These are phyloP conservation scores for Gloeopeniophorella convolvens DNA, from an alignment of 768 basidiomycete species.

Conservation along the genomic window DNA sequence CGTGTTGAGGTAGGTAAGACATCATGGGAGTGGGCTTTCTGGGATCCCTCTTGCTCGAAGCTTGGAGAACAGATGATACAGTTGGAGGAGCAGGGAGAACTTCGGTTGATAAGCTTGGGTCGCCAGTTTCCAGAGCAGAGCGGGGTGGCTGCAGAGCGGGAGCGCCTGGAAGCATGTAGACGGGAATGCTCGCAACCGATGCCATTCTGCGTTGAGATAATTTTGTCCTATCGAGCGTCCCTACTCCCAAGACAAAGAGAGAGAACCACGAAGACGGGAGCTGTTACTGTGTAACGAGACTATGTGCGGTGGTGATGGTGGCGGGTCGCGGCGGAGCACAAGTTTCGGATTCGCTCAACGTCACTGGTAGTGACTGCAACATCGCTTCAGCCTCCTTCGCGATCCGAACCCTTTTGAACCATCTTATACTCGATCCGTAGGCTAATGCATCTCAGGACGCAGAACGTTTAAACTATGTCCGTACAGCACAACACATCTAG, in stretches of 20 bases:
- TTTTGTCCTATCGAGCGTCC: slow-evolving; percentile 1
- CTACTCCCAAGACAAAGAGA: neutral
- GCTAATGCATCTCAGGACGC: no score
- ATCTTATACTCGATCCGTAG: no score
- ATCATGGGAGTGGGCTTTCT: slow-evolving; percentile 62
- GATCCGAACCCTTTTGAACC: no score
- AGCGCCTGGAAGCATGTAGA: slow-evolving; percentile 67
- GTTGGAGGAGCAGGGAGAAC: slow-evolving; percentile 86
- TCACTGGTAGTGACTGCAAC: neutral
- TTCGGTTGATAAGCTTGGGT: slow-evolving; percentile 68
- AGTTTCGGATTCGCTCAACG: slow-evolving; percentile 4
- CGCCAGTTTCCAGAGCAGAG: slow-evolving; percentile 66
- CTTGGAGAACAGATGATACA: slow-evolving; percentile 61
- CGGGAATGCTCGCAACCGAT: slow-evolving; percentile 64
- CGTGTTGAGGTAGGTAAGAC: slow-evolving; percentile 78
- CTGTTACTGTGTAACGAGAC: slow-evolving; percentile 12
- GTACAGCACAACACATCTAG: no score
- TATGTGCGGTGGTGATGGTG: slow-evolving; percentile 16
- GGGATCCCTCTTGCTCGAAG: slow-evolving; percentile 64
- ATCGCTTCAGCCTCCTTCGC: neutral
- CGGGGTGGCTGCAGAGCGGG: slow-evolving; percentile 71
- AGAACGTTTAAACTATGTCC: no score
- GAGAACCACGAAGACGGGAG: neutral
- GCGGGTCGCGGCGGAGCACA: slow-evolving; percentile 14
- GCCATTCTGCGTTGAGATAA: slow-evolving; percentile 42